phyloP scores from a whole-genome alignment of 352 stramenopile genomes.

The Phytophthora europaea region DNA sequence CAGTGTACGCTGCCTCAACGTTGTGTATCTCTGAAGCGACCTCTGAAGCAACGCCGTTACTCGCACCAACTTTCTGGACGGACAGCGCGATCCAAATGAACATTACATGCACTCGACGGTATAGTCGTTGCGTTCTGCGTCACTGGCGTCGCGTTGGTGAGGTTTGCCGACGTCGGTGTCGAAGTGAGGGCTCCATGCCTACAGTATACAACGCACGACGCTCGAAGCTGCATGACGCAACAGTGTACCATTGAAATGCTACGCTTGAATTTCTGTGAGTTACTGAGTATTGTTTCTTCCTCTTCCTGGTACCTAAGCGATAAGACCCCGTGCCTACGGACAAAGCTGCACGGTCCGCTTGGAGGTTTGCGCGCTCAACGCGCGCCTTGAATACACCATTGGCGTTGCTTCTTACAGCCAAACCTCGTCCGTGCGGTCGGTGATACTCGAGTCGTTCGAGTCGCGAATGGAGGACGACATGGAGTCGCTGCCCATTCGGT shows the following conservation, averaged over 20 bases:
- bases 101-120: neutral
- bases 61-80: neutral
- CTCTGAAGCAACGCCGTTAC: neutral
- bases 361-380: slow-evolving; percentile 14
- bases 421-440: slow-evolving; percentile 51
- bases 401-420: slow-evolving; percentile 50
- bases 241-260: slow-evolving; percentile 22
- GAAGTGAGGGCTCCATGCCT: neutral
- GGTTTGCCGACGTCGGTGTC: neutral
- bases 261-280: slow-evolving; percentile 36
- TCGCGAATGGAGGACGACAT: slow-evolving; percentile 61
- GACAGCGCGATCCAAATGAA: neutral
- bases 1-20: slow-evolving; percentile 13
- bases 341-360: slow-evolving; percentile 15
- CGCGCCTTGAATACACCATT: slow-evolving; percentile 10
- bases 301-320: slow-evolving; percentile 17
- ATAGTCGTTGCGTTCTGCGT: neutral
- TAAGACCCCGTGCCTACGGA: neutral
- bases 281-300: slow-evolving; percentile 10
- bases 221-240: slow-evolving; percentile 21
- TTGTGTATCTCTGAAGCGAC: slow-evolving; percentile 4
- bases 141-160: neutral
- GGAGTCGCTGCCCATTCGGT: slow-evolving; percentile 54
- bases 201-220: neutral
- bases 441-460: slow-evolving; percentile 68